Evolutionary conservation across 129 eudicot genomes (phyloP).

Genomic region (Saussurea involucrata): DNA sequence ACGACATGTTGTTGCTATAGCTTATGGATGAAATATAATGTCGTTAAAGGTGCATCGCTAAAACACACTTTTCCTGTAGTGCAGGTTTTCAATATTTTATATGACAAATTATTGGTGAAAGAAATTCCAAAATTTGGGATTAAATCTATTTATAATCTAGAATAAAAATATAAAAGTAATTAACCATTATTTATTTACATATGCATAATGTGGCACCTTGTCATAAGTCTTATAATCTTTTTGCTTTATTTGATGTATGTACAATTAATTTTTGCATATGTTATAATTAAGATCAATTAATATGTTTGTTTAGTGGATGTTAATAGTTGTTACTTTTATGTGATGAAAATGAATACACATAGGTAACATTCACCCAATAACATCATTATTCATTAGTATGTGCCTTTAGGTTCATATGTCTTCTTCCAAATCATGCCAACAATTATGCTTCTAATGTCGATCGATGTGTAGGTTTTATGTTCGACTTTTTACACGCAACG

Average conservation of each 20-base stretch:
- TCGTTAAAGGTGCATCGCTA: no score
- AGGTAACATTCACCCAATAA: slow-evolving; percentile 28
- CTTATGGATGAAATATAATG: no score
- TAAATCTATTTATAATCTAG: not conserved
- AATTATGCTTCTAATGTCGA: slow-evolving; percentile 19
- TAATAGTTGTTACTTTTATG: slow-evolving; percentile 30
- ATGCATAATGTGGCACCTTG: slow-evolving; percentile 14
- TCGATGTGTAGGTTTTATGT: not conserved
- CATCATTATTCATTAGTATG: slow-evolving; percentile 28
- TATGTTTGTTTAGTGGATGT: slow-evolving; percentile 35
- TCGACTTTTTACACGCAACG: not conserved
- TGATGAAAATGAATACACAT: slow-evolving; percentile 21
- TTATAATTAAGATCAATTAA: slow-evolving; percentile 34
- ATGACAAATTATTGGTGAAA: not conserved
- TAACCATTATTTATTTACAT: not conserved
- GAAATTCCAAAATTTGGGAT: not conserved
- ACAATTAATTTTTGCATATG: not conserved
- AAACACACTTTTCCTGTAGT: no score
- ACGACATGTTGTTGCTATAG: no score
- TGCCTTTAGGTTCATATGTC: slow-evolving; percentile 51
- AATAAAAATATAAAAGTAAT: not conserved
- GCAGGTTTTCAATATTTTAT: no score
- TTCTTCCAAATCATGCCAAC: slow-evolving; percentile 35
- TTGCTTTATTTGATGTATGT: not conserved
- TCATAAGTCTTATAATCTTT: slow-evolving; percentile 11